phyloP scores from a whole-genome alignment of 2,329 filamentous ascomycete species.

The Calonectria crousiana region DNA sequence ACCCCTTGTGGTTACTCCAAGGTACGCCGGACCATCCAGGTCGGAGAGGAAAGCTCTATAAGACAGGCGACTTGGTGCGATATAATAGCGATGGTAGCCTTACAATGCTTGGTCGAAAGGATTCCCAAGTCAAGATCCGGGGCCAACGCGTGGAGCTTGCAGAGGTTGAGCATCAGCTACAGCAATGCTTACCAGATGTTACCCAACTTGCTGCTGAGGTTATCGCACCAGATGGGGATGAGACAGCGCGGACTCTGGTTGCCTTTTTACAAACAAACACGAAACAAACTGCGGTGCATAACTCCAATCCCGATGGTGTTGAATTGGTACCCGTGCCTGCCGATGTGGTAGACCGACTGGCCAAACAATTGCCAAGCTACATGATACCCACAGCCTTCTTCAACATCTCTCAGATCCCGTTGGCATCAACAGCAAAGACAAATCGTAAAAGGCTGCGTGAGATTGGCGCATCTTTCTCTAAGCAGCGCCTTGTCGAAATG shows the following conservation, averaged over 20 bases:
- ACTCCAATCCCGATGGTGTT: background rate
- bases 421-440: conserved; percentile 28
- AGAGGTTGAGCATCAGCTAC: conserved; percentile 17
- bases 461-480: conserved; percentile 22
- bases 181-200: background rate
- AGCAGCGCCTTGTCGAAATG: conserved; percentile 49
- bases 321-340: background rate
- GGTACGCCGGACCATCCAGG: too few species aligned
- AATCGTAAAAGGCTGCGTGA: conserved; percentile 26
- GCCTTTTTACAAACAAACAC: background rate
- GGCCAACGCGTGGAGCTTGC: conserved; percentile 24
- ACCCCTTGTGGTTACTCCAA: background rate
- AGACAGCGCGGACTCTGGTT: background rate
- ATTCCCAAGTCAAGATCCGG: conserved; percentile 37
- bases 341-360: background rate
- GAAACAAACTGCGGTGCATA: too few species aligned
- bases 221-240: background rate
- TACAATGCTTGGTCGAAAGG: background rate
- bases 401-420: conserved; percentile 19
- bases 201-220: background rate
- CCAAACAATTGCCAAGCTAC: conserved; percentile 27
- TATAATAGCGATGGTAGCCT: background rate
- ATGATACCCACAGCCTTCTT: conserved; percentile 36
- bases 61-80: background rate
- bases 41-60: background rate